These are phyloP conservation scores for Apiotrichum mycotoxinovorans DNA, from an alignment of 1,284 basidiomycete genomes.

Conservation along the genomic window DNA sequence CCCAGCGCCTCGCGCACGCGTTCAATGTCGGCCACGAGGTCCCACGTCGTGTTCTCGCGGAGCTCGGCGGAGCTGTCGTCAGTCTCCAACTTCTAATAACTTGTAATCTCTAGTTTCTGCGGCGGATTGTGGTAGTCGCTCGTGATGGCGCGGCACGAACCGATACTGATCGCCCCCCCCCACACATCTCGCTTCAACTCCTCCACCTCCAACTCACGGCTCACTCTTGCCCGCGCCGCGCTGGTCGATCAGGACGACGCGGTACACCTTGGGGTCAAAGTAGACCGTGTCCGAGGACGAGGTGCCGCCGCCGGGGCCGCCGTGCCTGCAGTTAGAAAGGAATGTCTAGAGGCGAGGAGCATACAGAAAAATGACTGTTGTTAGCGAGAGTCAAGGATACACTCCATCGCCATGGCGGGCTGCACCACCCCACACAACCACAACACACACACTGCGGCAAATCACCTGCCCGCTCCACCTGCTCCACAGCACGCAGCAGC, in stretches of 20 bases:
- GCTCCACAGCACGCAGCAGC: not conserved
- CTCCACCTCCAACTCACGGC: slow-evolving; percentile 54
- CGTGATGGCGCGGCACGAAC: too few species aligned
- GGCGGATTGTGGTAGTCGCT: too few species aligned
- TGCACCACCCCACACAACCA: too few species aligned
- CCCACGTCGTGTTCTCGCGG: slow-evolving; percentile 91
- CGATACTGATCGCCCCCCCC: too few species aligned
- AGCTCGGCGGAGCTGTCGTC: slow-evolving; percentile 62
- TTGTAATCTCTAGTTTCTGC: too few species aligned
- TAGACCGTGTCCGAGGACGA: slow-evolving; percentile 62
- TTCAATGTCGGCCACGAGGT: slow-evolving; percentile 87
- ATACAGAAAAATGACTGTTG: not conserved
- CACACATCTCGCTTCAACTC: not conserved
- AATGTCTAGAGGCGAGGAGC: not conserved
- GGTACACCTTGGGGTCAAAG: slow-evolving; percentile 80
- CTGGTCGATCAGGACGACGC: slow-evolving; percentile 67
- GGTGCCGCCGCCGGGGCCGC: slow-evolving; percentile 36
- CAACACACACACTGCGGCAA: too few species aligned
- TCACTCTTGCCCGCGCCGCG: slow-evolving; percentile 80
- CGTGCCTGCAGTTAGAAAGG: slow-evolving; percentile 18
- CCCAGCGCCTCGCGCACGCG: slow-evolving; percentile 67
- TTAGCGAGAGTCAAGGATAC: not conserved
- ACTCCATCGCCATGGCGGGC: too few species aligned
- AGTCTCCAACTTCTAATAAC: too few species aligned
- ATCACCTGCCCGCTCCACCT: not conserved